A percentile compares a stretch with the other conserved stretches of the same genome.
These are phyloP conservation scores for Asterionellopsis glacialis DNA, from an alignment of 108 stramenopile genomes.

Conservation along the genomic window DNA sequence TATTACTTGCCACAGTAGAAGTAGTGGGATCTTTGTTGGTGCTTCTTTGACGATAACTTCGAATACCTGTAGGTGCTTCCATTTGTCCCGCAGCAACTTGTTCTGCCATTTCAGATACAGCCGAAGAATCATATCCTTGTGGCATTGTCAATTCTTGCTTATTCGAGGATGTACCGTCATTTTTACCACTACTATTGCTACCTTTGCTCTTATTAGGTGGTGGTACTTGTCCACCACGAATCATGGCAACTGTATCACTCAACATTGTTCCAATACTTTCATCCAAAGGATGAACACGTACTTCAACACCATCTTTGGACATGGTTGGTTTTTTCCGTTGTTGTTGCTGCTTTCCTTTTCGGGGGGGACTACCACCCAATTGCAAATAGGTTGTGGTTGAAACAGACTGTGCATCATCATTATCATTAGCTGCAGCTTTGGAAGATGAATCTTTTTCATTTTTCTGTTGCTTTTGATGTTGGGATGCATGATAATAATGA, in stretches of 20 bases:
- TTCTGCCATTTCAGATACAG: conserved; percentile 23
- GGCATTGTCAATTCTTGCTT: neutral
- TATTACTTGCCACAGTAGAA: too few relatives aligned
- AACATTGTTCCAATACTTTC: conserved; percentile 8
- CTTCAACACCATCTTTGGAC: conserved; percentile 41
- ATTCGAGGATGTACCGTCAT: neutral
- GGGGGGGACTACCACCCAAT: conserved; percentile 1
- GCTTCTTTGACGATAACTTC: neutral
- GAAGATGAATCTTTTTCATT: neutral
- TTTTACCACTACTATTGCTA: conserved; percentile 3
- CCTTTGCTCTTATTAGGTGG: too few relatives aligned
- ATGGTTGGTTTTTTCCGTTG: conserved; percentile 9
- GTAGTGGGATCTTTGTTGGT: neutral
- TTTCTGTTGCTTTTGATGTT: conserved; percentile 40
- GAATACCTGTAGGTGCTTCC: conserved; percentile 3
- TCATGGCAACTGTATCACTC: neutral
- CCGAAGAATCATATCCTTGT: neutral
- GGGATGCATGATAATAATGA: too few relatives aligned
- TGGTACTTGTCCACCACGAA: neutral
- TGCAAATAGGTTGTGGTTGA: neutral
- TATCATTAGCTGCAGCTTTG: neutral
- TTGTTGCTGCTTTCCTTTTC: conserved; percentile 15
- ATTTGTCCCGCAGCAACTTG: conserved; percentile 39
- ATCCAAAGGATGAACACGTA: conserved; percentile 47
- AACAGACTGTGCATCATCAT: too few relatives aligned